Conservation (phyloP, 345 rosid genomes). For the Eucalyptus coolabah region DNA sequence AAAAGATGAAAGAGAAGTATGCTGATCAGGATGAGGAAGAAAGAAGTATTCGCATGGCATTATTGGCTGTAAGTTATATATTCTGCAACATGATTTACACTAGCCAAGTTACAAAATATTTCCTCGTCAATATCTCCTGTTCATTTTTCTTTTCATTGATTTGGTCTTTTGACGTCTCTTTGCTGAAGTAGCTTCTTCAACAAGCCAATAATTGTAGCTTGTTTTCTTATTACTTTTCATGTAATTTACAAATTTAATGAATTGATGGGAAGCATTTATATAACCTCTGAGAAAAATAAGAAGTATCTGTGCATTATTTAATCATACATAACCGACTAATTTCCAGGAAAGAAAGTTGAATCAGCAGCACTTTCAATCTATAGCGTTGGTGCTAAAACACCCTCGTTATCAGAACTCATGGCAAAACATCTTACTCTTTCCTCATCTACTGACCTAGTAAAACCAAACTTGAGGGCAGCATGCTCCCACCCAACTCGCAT, state of each 20-base stretch:
- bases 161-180: background rate
- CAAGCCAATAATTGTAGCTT: background rate
- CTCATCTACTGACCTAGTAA: background rate
- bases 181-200: background rate
- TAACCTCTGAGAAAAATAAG: background rate
- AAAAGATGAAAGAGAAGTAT: conserved; percentile 98
- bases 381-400: background rate
- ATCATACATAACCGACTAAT: background rate
- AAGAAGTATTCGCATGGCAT: conserved; percentile 69
- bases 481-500: background rate
- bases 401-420: background rate
- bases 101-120: background rate
- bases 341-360: background rate
- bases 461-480: background rate
- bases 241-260: background rate
- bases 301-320: background rate
- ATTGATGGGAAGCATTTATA: background rate
- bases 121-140: background rate
- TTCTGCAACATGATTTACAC: background rate
- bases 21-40: conserved; percentile 98
- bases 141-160: background rate
- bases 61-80: conserved; percentile 68
- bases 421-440: background rate
- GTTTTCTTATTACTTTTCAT: background rate
- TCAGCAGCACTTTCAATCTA: background rate